Conservation (phyloP, 495 filamentous ascomycete genomes). For the Penicillium canariense region DNA sequence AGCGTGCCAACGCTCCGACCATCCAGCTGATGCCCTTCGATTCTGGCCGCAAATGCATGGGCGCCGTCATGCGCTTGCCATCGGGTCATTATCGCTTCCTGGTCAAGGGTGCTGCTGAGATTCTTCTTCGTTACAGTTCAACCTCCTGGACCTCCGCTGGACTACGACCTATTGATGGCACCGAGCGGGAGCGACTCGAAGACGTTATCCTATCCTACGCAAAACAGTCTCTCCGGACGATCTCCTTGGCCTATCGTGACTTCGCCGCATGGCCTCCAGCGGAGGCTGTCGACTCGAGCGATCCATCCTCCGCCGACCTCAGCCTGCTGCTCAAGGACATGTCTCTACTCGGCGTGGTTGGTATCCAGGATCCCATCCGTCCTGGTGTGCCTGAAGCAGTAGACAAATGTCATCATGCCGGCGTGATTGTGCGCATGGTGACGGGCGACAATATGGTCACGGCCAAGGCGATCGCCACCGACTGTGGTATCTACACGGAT, state of each 20-base stretch:
- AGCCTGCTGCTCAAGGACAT: slow-evolving; percentile 77
- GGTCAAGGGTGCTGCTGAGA: slow-evolving; percentile 89
- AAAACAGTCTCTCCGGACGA: slow-evolving; percentile 77
- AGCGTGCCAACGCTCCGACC: slow-evolving; percentile 63
- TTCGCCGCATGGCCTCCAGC: slow-evolving; percentile 91
- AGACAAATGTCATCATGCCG: slow-evolving; percentile 66
- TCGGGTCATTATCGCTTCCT: slow-evolving; percentile 69
- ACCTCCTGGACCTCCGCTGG: too few species aligned
- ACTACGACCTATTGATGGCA: too few species aligned
- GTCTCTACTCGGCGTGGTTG: slow-evolving; percentile 74
- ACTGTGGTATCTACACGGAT: slow-evolving; percentile 80
- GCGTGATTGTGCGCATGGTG: slow-evolving; percentile 86
- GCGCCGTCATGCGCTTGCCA: slow-evolving; percentile 63
- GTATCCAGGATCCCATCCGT: slow-evolving; percentile 86
- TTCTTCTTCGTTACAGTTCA: slow-evolving; percentile 81
- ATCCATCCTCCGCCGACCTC: slow-evolving; percentile 66
- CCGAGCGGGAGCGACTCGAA: too few species aligned
- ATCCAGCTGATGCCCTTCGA: slow-evolving; percentile 83
- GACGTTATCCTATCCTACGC: slow-evolving; percentile 78
- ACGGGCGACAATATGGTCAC: slow-evolving; percentile 86
- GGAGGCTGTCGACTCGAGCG: too few species aligned
- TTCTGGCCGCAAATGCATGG: slow-evolving; percentile 87
- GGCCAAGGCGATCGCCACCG: slow-evolving; percentile 78
- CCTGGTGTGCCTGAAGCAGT: slow-evolving; percentile 75
- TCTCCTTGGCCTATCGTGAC: slow-evolving; percentile 82